Conservation (phyloP, 768 basidiomycete genomes). For the Trametes villosa region DNA sequence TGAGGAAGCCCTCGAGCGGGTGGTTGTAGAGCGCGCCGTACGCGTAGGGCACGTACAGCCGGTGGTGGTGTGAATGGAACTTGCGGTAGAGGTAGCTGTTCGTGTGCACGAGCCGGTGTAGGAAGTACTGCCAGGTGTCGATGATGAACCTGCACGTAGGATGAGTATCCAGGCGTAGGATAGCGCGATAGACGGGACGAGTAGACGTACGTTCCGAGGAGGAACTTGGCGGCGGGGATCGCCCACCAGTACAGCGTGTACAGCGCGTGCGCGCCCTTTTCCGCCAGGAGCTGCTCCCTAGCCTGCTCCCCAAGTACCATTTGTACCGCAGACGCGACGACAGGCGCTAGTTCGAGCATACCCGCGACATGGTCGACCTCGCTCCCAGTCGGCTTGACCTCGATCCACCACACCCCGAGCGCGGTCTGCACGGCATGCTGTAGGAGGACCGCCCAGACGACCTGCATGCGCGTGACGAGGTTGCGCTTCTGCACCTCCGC, state of each 20-base stretch:
- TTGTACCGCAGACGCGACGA: constrained; percentile 44
- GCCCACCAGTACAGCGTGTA: constrained; percentile 92
- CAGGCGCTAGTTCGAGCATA: constrained; percentile 42
- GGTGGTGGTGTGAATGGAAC: constrained; percentile 93
- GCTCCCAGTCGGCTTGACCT: constrained; percentile 37
- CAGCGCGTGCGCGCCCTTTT: constrained; percentile 46
- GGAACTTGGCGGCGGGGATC: constrained; percentile 72
- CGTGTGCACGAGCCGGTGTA: constrained; percentile 89
- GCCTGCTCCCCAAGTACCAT: constrained; percentile 47
- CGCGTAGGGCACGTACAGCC: constrained; percentile 95
- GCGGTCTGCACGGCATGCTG: constrained; percentile 87
- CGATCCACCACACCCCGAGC: constrained; percentile 71
- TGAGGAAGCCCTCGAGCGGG: constrained; percentile 88
- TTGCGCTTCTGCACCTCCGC: constrained; percentile 77
- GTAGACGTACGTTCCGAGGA: constrained; percentile 78
- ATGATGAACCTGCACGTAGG: constrained; percentile 73
- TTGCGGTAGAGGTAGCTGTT: constrained; percentile 90
- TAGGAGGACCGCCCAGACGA: constrained; percentile 78
- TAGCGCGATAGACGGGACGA: background rate
- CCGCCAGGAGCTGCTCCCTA: constrained; percentile 40
- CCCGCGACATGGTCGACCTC: constrained; percentile 45
- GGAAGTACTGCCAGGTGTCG: constrained; percentile 98
- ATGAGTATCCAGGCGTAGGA: background rate
- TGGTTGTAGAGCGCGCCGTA: constrained; percentile 99
- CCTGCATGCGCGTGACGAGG: constrained; percentile 68